These are phyloP conservation scores for Lepidium africanum DNA, from an alignment of 345 rosid genomes.

Conservation along the genomic window DNA sequence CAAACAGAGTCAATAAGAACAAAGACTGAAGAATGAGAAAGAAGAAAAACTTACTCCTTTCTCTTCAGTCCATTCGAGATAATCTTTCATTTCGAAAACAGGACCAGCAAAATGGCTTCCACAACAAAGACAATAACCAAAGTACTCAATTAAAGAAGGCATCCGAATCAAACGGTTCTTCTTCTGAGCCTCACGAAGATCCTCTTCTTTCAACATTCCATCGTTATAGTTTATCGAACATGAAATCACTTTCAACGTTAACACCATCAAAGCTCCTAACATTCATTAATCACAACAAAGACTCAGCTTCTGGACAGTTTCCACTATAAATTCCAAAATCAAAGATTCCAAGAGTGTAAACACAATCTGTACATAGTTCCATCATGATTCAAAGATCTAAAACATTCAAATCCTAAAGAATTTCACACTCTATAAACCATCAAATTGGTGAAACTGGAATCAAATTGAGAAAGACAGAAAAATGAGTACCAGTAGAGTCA, in stretches of 20 bases:
- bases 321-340: not conserved
- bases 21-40: not conserved
- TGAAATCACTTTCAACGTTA: constrained; percentile 88
- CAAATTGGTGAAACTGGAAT: not conserved
- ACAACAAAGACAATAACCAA: constrained; percentile 89
- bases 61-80: constrained; percentile 85
- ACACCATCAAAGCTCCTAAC: constrained; percentile 93
- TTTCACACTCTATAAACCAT: not conserved
- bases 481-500: constrained; percentile 75
- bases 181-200: constrained; percentile 73
- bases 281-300: not conserved
- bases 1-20: not conserved
- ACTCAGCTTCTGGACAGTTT: not conserved
- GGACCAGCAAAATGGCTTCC: constrained; percentile 98
- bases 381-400: not conserved
- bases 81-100: constrained; percentile 90
- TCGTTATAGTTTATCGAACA: constrained; percentile 85
- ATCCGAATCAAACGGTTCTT: constrained; percentile 56
- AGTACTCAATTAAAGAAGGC: constrained; percentile 79
- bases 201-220: constrained; percentile 72
- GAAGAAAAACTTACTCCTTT: constrained; percentile 57
- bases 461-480: not conserved
- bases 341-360: not conserved
- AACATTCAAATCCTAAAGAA: not conserved
- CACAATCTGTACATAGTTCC: not conserved